These are phyloP conservation scores for Phycomyces nitens DNA, from an alignment of 192 early-diverging fungal genomes.

Conservation along the genomic window DNA sequence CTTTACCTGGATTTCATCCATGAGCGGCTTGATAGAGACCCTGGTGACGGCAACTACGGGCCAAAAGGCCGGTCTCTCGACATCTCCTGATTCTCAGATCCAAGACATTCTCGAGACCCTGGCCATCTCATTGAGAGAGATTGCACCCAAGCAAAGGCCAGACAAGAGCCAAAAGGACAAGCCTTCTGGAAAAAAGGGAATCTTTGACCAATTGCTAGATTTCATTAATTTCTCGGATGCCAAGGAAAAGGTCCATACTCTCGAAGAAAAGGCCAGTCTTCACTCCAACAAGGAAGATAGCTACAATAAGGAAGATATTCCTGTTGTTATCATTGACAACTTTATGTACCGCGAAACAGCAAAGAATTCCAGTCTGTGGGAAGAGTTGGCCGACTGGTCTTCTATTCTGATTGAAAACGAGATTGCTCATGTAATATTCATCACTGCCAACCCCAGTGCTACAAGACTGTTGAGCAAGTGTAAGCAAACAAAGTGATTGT, in stretches of 20 bases:
- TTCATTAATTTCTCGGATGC: not conserved
- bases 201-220: not conserved
- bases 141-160: conserved; percentile 33
- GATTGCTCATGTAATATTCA: conserved; percentile 88
- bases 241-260: conserved; percentile 9
- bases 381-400: conserved; percentile 82
- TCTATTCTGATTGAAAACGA: conserved; percentile 75
- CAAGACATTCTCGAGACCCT: conserved; percentile 81
- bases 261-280: not conserved
- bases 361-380: conserved; percentile 60
- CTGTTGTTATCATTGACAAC: conserved; percentile 87
- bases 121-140: conserved; percentile 67
- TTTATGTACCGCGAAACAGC: conserved; percentile 73
- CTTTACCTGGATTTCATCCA: conserved; percentile 73
- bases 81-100: conserved; percentile 80
- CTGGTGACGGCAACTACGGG: conserved; percentile 87
- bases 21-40: conserved; percentile 76
- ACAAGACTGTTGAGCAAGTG: conserved; percentile 69
- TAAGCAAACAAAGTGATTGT: conserved; percentile 23
- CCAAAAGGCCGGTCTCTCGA: conserved; percentile 78
- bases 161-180: conserved; percentile 16
- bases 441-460: conserved; percentile 67
- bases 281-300: not conserved
- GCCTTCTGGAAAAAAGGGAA: not conserved
- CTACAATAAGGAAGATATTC: conserved; percentile 50